Conservation (phyloP, 768 basidiomycete genomes). For the Xanthoconium stramineum region DNA sequence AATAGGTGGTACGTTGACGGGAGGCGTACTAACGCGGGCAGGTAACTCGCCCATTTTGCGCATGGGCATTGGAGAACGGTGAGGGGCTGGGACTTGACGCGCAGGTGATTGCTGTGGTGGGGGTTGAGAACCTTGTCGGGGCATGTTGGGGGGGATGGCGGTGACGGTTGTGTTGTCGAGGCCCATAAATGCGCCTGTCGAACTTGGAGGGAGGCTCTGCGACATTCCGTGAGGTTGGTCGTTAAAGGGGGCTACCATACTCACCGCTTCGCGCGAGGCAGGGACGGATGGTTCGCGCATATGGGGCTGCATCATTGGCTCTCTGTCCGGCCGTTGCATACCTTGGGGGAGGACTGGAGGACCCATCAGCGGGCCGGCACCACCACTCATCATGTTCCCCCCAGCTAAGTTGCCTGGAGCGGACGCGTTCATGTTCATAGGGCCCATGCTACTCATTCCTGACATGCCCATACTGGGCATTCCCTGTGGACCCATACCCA, state of each 20-base stretch:
- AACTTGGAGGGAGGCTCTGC: constrained; percentile 26
- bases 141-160: constrained; percentile 8
- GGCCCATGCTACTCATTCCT: constrained; percentile 16
- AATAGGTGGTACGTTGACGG: constrained; percentile 23
- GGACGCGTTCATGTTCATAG: constrained; percentile 20
- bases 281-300: constrained; percentile 25
- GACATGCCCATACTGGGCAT: constrained; percentile 17
- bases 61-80: constrained; percentile 22
- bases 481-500: constrained; percentile 13
- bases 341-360: constrained; percentile 34
- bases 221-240: background rate
- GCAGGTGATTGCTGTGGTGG: constrained; percentile 28
- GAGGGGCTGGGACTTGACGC: constrained; percentile 17
- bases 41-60: constrained; percentile 22
- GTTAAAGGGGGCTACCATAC: background rate
- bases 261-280: constrained; percentile 26
- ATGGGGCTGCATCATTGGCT: constrained; percentile 25
- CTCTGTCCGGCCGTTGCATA: constrained; percentile 23
- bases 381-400: constrained; percentile 27
- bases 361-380: constrained; percentile 37
- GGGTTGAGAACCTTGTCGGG: constrained; percentile 25
- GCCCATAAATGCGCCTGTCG: constrained; percentile 20
- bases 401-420: constrained; percentile 18
- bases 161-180: constrained; percentile 16
- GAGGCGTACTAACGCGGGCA: constrained; percentile 7